These are phyloP conservation scores for Pichia californica DNA, from an alignment of 805 yeast genomes.

Conservation along the genomic window DNA sequence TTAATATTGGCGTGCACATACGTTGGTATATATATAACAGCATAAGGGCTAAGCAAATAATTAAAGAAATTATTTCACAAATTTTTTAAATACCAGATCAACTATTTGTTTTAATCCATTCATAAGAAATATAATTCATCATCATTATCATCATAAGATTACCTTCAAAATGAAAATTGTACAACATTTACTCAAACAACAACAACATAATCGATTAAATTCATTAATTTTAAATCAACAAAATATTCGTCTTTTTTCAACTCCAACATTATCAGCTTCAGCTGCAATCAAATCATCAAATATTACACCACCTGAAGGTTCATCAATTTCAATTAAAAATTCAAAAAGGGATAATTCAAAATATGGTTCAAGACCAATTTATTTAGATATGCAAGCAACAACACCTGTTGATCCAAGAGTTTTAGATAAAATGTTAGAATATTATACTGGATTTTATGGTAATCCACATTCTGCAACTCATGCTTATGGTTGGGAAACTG, in stretches of 20 bases:
- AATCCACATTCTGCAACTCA: conserved; percentile 98
- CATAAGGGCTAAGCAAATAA: no score
- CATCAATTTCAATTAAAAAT: conserved; percentile 37
- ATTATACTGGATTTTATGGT: conserved; percentile 89
- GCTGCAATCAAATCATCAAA: conserved; percentile 2
- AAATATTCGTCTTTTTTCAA: conserved; percentile 1
- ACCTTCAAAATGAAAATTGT: no score
- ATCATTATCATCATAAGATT: no score
- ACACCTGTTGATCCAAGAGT: conserved; percentile 98
- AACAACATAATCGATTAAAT: no score
- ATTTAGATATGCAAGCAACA: conserved; percentile 96
- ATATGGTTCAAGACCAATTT: conserved; percentile 80
- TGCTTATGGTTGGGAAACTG: conserved; percentile 98
- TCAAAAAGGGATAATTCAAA: conserved; percentile 38
- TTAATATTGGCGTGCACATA: no score
- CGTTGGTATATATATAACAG: no score
- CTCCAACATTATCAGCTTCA: not conserved
- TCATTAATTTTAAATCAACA: no score
- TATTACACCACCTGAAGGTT: conserved; percentile 39
- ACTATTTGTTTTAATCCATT: no score
- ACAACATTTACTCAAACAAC: not conserved
- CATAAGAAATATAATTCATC: no score
- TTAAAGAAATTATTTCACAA: no score
- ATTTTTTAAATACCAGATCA: no score
- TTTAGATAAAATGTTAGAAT: conserved; percentile 76